Evolutionary conservation across 352 stramenopile species (phyloP), one percentile per base, ranked within the genome.

Genomic region (Globisporangium orthogonon): DNA sequence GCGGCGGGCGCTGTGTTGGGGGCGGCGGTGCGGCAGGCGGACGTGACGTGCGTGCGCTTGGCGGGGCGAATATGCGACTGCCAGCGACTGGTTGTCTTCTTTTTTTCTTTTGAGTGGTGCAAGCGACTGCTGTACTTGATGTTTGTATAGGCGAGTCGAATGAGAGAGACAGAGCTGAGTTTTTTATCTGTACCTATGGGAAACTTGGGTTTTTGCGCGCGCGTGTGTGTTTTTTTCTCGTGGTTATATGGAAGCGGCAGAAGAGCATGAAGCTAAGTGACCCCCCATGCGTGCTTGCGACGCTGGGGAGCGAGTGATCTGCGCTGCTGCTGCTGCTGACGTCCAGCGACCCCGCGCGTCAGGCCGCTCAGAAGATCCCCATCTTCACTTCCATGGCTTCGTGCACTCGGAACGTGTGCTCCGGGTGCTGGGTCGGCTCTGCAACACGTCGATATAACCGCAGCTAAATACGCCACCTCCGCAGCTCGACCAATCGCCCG

Each of bases 321-420:
- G n/a, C n/a, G 23, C 47, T n/a, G 28, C 10, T 14, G 11, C 23
- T 39, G 23, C 10, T 10, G 15, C 11, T 7, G 3, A 10, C 29
- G 47, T 33, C 9, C 28, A 9, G 9, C 18, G 13, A 14, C 9
- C 4, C 18, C 18, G 35, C n/a, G 31, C 37, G 15, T 43, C 37
- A 43, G 11, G 28, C 14, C 50, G 62, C 57, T 86, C 87, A 94
- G 72, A 94, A 94, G 66, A 94, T 92, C 58, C 78, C 73, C 47
- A 94, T 71, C 76, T 94, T 94, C 61, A 94, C 85, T 72, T 94
- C 85, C 83, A 94, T 94, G 48, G 83, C 81, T 48, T 92, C 83
- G 68, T 94, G 85, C 10, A 94, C 82, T 60, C 78, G 78, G 75
- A 92, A 94, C 50, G 66, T 71, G 67, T 81, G 79, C 63, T 91